Evolutionary conservation across 345 rosid species (phyloP).

Genomic region (Tarenaya hassleriana): DNA sequence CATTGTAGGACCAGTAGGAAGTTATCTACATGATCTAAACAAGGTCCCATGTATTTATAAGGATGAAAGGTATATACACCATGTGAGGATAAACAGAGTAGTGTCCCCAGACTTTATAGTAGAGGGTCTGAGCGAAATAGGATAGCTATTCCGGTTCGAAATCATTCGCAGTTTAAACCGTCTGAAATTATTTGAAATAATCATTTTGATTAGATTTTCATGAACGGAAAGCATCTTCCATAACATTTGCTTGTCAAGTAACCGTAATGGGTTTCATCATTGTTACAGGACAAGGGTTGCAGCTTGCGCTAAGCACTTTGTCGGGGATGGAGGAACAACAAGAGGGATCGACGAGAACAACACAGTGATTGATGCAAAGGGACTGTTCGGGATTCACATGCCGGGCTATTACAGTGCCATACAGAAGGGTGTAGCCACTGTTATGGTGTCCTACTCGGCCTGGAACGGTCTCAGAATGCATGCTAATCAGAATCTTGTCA

Average conservation of each 20-base stretch:
- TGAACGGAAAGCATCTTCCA: no score
- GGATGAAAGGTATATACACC: no score
- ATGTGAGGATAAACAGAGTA: no score
- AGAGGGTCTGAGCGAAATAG: no score
- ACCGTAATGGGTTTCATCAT: background rate
- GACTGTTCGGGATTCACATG: constrained; percentile 45
- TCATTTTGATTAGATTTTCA: no score
- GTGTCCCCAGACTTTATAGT: no score
- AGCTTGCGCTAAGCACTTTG: constrained; percentile 55
- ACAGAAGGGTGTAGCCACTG: constrained; percentile 48
- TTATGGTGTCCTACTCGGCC: constrained; percentile 57
- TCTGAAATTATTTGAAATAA: no score
- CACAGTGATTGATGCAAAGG: constrained; percentile 35
- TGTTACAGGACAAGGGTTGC: constrained; percentile 42
- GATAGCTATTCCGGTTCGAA: no score
- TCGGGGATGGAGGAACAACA: constrained; percentile 58
- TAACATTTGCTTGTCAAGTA: no score
- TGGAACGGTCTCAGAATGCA: constrained; percentile 57
- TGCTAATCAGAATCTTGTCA: constrained; percentile 35
- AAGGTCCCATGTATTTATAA: constrained; percentile 3
- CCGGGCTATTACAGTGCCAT: constrained; percentile 42
- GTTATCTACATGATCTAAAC: background rate
- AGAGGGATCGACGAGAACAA: constrained; percentile 53
- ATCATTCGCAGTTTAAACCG: no score
- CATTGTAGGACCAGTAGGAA: constrained; percentile 23